Percentiles rank a stretch among this genome's conserved stretches.
Evolutionary conservation across 2,329 filamentous ascomycete genomes (phyloP).

Genomic region (Gnomoniopsis smithogilvyi): DNA sequence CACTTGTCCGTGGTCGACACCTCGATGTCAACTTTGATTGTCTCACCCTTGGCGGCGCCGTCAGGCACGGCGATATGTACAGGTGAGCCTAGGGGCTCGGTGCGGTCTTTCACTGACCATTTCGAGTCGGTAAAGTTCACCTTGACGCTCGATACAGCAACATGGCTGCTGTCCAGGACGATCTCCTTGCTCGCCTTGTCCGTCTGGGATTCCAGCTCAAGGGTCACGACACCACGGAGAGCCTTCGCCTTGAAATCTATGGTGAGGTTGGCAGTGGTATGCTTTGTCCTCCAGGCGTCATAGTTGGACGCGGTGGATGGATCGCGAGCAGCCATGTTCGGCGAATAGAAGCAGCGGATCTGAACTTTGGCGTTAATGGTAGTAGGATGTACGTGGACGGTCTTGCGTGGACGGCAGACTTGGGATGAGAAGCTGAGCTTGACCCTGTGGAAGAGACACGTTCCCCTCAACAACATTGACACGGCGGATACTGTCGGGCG

Average conservation of each 20-base stretch:
- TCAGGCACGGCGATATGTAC: constrained; percentile 61
- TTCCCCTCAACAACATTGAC: constrained; percentile 15
- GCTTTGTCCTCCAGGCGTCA: constrained; percentile 77
- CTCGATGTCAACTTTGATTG: constrained; percentile 58
- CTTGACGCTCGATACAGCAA: constrained; percentile 70
- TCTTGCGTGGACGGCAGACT: constrained; percentile 6
- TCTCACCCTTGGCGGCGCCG: constrained; percentile 49
- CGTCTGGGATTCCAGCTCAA: constrained; percentile 75
- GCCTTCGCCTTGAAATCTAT: constrained; percentile 80
- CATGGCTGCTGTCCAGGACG: constrained; percentile 81
- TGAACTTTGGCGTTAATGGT: constrained; percentile 9
- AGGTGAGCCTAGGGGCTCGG: constrained; percentile 72
- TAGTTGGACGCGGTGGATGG: constrained; percentile 93
- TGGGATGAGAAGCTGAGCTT: constrained; percentile 1
- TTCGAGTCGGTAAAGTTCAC: constrained; percentile 58
- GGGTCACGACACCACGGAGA: constrained; percentile 71
- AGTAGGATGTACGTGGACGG: neutral
- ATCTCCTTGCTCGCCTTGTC: constrained; percentile 72
- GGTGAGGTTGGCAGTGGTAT: constrained; percentile 77
- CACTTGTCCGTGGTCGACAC: constrained; percentile 83
- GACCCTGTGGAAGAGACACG: constrained; percentile 5
- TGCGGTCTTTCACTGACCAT: constrained; percentile 68
- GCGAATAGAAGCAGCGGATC: constrained; percentile 21
- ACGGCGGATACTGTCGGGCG: constrained; percentile 7
- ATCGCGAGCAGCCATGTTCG: constrained; percentile 56